Evolutionary conservation across 148 eudicot species (phyloP), one percentile per base, ranked within the genome.

Genomic region (Selenicereus undatus): DNA sequence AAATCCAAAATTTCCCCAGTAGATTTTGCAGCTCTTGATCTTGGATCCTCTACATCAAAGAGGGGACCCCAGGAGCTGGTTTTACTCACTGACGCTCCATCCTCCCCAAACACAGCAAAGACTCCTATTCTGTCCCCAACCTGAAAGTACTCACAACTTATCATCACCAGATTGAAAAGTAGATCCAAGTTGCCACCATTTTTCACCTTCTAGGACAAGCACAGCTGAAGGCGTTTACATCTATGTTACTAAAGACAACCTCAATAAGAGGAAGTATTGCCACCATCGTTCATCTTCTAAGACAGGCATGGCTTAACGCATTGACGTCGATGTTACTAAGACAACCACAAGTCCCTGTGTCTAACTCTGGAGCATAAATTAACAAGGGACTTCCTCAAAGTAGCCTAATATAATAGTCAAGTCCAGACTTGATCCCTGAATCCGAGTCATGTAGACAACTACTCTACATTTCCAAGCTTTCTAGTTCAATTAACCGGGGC

Each of bases 1-100:
- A 83, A 93, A 81, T 95, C 98, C 76, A 95, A 73, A 79, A 95
- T 85, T 83, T 92, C 93, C 78, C 97, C 97, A 87, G 90, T 92
- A 48, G 70, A 79, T 29, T 84, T 86, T 0, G 90, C 90, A 22
- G 88, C 85, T 85, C 85, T 93, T 16, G 93, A 79, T 79, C 97
- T 88, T 12, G 97, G 98, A 84, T 93, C 94, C 87, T 91, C 94
- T 43, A 93, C 98, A 52, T 95, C 89, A 82, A 95, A 93, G 18
- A 95, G 79, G 11, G 92, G 30, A 22, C 87, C 86, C 97, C 97
- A 93, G 50, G 86, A 58, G 52, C 70, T 91, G 87, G 91, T 93
- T 85, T 89, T 95, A 77, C 90, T 89, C 68, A 86, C 79, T 7
- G 88, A 76, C 21, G 83, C 90, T 65, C 89, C 89, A 79, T 89